Evolutionary conservation across 495 filamentous ascomycete genomes (phyloP).

Genomic region (Aspergillus campestris): DNA sequence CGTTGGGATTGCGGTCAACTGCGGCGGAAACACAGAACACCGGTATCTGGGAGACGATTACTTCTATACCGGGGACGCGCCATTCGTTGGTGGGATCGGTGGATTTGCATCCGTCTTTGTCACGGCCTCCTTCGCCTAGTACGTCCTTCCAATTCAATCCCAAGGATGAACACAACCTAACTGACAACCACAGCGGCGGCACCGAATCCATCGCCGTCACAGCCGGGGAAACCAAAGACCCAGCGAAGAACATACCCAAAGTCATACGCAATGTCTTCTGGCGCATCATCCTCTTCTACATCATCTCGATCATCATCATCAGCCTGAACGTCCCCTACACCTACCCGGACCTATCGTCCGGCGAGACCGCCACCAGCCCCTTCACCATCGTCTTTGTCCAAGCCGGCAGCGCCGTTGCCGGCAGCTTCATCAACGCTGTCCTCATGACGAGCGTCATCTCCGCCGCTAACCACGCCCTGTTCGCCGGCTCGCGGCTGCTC

Average conservation of each 20-base stretch:
- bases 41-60: conserved; percentile 39
- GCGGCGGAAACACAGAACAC: conserved; percentile 37
- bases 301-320: conserved; percentile 41
- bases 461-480: conserved; percentile 46
- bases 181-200: conserved; percentile 33
- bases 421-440: conserved; percentile 49
- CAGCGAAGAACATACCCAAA: conserved; percentile 37
- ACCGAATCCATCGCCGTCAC: conserved; percentile 51
- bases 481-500: conserved; percentile 44
- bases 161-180: not conserved
- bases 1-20: conserved; percentile 43
- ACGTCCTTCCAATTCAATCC: conserved; percentile 4
- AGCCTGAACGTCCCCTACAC: conserved; percentile 48
- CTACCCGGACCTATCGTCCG: conserved; percentile 33
- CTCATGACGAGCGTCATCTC: conserved; percentile 48
- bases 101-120: conserved; percentile 48
- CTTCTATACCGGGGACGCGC: conserved; percentile 39
- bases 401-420: conserved; percentile 40
- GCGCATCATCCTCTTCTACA: conserved; percentile 45
- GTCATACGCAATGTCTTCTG: conserved; percentile 47
- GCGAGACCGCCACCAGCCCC: conserved; percentile 35
- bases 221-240: conserved; percentile 45
- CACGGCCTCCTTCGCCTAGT: conserved; percentile 44
- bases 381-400: conserved; percentile 47
- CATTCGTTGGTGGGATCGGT: conserved; percentile 46